Conservation (phyloP, 768 basidiomycete species). For the Pholiota molesta region DNA sequence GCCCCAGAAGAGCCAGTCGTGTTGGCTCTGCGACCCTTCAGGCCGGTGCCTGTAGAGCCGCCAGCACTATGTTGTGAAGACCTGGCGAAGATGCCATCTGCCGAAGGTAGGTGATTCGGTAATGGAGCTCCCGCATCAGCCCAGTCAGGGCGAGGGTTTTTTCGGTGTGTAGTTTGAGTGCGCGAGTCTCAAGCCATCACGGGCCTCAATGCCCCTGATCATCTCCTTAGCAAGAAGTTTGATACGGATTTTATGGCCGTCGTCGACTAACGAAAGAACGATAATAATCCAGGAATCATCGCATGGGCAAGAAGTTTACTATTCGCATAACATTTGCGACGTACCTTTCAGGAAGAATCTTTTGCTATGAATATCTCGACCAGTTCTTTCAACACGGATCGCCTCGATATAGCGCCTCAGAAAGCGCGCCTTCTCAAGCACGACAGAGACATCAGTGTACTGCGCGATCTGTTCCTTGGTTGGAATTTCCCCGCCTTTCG, state of each 20-base stretch:
- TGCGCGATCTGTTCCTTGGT: not conserved
- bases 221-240: not conserved
- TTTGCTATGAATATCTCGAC: slow-evolving; percentile 31
- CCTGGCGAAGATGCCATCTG: not conserved
- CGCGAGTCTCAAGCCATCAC: not conserved
- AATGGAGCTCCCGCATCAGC: not conserved
- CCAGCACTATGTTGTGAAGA: not conserved
- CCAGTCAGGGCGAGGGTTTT: not conserved
- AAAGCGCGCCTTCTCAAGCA: not conserved
- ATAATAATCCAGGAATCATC: too few species aligned
- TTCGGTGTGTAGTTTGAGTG: not conserved
- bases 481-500: not conserved
- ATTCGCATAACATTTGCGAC: not conserved
- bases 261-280: not conserved
- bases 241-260: not conserved
- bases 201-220: not conserved
- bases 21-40: not conserved
- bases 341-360: slow-evolving; percentile 35
- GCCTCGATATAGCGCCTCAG: slow-evolving; percentile 33
- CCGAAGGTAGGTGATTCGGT: not conserved
- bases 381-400: slow-evolving; percentile 32
- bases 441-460: not conserved
- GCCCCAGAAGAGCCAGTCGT: not conserved
- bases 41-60: not conserved
- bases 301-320: too few species aligned